Evolutionary conservation across 108 stramenopile species (phyloP).

Genomic region (Fragilariopsis cylindrus): DNA sequence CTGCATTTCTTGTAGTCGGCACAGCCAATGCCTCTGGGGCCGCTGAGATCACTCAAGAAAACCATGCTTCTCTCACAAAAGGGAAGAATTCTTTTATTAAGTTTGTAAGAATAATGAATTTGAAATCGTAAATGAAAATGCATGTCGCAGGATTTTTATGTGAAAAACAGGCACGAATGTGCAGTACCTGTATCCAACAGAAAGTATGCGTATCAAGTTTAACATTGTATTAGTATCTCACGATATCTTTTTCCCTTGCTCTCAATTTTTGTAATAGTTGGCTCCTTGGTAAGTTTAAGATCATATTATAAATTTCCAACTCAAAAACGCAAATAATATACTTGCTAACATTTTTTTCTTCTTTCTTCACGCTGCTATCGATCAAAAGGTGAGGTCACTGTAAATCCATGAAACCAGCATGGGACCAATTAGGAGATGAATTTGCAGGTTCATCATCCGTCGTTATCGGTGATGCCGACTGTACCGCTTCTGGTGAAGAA

Average conservation of each 20-base stretch:
- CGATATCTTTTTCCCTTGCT: not conserved
- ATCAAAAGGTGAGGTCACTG: slow-evolving; percentile 64
- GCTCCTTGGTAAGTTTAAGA: slow-evolving; percentile 47
- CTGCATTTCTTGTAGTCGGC: slow-evolving; percentile 11
- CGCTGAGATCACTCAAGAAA: slow-evolving; percentile 31
- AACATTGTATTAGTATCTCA: not conserved
- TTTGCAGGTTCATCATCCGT: slow-evolving; percentile 72
- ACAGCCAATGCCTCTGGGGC: slow-evolving; percentile 28
- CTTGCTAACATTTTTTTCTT: not conserved
- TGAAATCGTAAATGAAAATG: not conserved
- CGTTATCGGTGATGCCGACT: slow-evolving; percentile 69
- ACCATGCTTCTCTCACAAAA: slow-evolving; percentile 23
- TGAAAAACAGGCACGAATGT: not conserved
- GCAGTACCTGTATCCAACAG: not conserved
- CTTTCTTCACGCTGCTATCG: not conserved
- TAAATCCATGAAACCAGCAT: slow-evolving; percentile 68
- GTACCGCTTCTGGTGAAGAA: slow-evolving; percentile 52
- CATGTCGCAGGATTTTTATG: no score
- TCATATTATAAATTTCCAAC: not conserved
- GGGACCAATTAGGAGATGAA: slow-evolving; percentile 70
- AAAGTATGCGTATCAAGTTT: no score
- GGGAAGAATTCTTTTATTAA: slow-evolving; percentile 56
- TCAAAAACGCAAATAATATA: not conserved
- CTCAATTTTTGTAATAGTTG: slow-evolving; percentile 5
- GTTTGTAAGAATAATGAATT: slow-evolving; percentile 20